Conservation (phyloP, 495 filamentous ascomycete species). For the Aspergillus olivimuriae region DNA sequence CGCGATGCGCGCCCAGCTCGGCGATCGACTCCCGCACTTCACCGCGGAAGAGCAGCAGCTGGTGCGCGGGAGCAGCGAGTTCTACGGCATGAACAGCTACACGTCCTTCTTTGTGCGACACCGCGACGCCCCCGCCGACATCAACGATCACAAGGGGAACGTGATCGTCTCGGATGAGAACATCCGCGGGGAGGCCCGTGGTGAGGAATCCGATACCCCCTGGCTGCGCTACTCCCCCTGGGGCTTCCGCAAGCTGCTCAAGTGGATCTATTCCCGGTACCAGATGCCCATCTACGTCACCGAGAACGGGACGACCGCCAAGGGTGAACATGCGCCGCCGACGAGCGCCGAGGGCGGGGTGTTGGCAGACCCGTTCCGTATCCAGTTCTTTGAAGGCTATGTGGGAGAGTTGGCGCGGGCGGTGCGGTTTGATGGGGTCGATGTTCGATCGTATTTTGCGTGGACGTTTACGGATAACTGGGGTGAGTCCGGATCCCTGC, state of each 20-base stretch:
- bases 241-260: constrained; percentile 40
- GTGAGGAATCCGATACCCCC: constrained; percentile 40
- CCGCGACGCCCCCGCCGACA: constrained; percentile 26
- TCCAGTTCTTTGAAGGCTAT: constrained; percentile 40
- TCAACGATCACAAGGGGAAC: constrained; percentile 42
- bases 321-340: constrained; percentile 35
- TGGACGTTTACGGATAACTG: constrained; percentile 45
- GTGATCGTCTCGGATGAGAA: constrained; percentile 36
- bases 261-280: constrained; percentile 38
- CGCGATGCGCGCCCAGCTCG: constrained; percentile 43
- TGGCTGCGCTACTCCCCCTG: constrained; percentile 38
- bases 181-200: constrained; percentile 37
- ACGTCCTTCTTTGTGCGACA: constrained; percentile 43
- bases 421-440: constrained; percentile 36
- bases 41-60: constrained; percentile 35
- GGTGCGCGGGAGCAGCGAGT: constrained; percentile 41
- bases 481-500: constrained; percentile 13
- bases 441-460: constrained; percentile 42
- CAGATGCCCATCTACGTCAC: constrained; percentile 44
- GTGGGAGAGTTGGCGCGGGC: constrained; percentile 39
- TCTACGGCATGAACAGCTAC: constrained; percentile 49
- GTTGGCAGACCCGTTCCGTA: constrained; percentile 39
- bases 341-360: no score
- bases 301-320: constrained; percentile 43
- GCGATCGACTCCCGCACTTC: constrained; percentile 38